Base-by-base conservation (phyloP, 257 asterid genomes). In the Solanum chmielewskii region DNA sequence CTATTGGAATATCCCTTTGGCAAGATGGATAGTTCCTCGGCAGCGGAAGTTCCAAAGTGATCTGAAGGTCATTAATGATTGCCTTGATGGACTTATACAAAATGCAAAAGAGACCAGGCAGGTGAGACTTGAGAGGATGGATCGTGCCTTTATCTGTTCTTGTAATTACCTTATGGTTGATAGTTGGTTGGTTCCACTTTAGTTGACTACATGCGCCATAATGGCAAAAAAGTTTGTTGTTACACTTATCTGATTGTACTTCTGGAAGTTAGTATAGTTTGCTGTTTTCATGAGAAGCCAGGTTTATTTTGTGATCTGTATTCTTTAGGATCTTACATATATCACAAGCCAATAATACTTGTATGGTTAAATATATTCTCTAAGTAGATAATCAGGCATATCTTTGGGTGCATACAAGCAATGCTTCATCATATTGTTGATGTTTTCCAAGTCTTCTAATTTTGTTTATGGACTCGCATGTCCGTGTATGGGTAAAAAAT, bases 71-170 rank as follows among this genome's bases (percentile, higher is more conserved):
- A 97, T 97, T 74, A 97, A 97, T 87, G 96, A 93, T 85, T 97
- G 99, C 84, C 99, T 97, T 7, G 98, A 97, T 90, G 98, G 89
- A 64, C 95, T 97, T 81, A 97, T 95, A 73, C 92, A 88, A 91
- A 96, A 94, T 91, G 99, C 99, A 29, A 97, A 95, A 90, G 99
- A 95, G 88, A 97, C 96, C 83, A 92, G 99, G 88, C 94, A 95
- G 99, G 99, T 97, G 35, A 86, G 64, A 56, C 64, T 18, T 56
- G 64, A 56, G 88, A 52, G 39, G 83, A 73, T 73, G 66, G 42
- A 71, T 42, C 13, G 23, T 49, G 69, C 69, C 69, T 49, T 49
- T 81, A 18, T 80, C 42, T 81, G 8, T 52, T 47, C 12, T 18
- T 29, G 12, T 81, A 49, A 29, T 29, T 16, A 11, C 45, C 85